Percentiles rank a stretch among this genome's conserved stretches.
These are phyloP conservation scores for Metarhizium guizhouense DNA, from an alignment of 2,329 filamentous ascomycete genomes.

Conservation along the genomic window DNA sequence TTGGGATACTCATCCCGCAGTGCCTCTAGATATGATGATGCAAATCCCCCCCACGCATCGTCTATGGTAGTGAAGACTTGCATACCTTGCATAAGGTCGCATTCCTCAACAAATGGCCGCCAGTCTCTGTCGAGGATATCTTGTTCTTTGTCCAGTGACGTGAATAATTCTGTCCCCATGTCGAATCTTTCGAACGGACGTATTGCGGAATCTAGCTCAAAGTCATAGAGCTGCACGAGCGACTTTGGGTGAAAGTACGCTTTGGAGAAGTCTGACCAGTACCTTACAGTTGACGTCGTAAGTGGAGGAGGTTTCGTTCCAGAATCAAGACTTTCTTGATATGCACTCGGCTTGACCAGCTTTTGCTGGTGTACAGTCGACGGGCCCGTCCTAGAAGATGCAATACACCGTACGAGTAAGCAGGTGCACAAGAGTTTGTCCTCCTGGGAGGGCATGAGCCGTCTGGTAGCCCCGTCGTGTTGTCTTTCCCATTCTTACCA, in stretches of 20 bases:
- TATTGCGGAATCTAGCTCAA: conserved; percentile 69
- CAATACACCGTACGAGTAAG: neutral
- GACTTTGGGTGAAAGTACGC: conserved; percentile 89
- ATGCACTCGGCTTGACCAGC: conserved; percentile 61
- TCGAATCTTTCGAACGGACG: conserved; percentile 90
- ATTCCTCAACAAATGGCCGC: conserved; percentile 82
- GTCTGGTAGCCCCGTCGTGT: neutral
- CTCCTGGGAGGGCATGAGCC: neutral
- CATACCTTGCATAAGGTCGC: conserved; percentile 82
- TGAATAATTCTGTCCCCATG: conserved; percentile 70
- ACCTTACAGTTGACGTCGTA: conserved; percentile 65
- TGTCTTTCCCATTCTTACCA: conserved; percentile 19
- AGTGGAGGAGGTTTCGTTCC: conserved; percentile 59
- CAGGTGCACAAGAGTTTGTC: neutral
- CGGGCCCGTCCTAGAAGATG: conserved; percentile 47
- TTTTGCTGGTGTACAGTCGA: conserved; percentile 60
- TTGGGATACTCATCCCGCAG: conserved; percentile 89
- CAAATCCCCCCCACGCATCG: conserved; percentile 76
- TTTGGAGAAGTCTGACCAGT: conserved; percentile 93
- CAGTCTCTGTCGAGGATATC: conserved; percentile 88
- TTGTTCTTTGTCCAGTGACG: conserved; percentile 64
- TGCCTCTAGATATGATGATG: conserved; percentile 62
- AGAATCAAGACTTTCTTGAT: conserved; percentile 70
- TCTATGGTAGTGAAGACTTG: conserved; percentile 66
- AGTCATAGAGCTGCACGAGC: conserved; percentile 79